phyloP scores from a whole-genome alignment of 176 grass and related monocot genomes.

The Microstegium vimineum region DNA sequence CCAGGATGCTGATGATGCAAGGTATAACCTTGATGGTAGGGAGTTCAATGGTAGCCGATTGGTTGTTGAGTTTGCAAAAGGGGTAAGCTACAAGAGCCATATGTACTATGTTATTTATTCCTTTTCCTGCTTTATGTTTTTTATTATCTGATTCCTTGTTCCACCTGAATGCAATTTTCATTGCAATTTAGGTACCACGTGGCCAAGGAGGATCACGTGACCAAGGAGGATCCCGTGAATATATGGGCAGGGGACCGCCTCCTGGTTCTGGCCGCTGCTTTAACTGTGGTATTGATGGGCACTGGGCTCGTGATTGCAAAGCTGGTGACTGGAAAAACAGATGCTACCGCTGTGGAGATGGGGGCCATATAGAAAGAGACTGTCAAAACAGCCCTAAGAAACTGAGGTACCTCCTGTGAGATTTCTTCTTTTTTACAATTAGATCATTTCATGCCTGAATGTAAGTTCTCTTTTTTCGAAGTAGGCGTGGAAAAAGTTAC shows the following conservation, averaged over 20 bases:
- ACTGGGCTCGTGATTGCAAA: conserved; percentile 96
- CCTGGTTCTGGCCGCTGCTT: conserved; percentile 92
- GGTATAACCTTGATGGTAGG: conserved; percentile 85
- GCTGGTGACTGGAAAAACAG: conserved; percentile 98
- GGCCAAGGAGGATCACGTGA: too few species aligned
- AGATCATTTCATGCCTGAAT: conserved; percentile 23
- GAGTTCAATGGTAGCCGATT: conserved; percentile 87
- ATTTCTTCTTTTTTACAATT: neutral
- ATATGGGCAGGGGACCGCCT: conserved; percentile 79
- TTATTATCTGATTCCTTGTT: neutral
- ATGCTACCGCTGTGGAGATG: conserved; percentile 90
- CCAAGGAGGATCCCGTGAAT: conserved; percentile 76
- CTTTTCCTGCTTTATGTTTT: neutral
- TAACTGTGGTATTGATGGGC: conserved; percentile 92
- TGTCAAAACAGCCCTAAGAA: conserved; percentile 91
- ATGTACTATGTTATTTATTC: neutral
- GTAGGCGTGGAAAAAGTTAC: conserved; percentile 54
- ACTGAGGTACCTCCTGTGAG: conserved; percentile 37
- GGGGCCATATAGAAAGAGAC: conserved; percentile 87
- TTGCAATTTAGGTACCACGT: conserved; percentile 50
- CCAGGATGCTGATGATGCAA: conserved; percentile 93
- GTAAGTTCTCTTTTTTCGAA: neutral
- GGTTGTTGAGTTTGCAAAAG: conserved; percentile 87
- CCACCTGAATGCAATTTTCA: neutral
- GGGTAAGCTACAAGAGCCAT: conserved; percentile 49